Evolutionary conservation across 495 filamentous ascomycete genomes (phyloP), one percentile per base, ranked within the genome.

Genomic region (Xylaria scruposa): DNA sequence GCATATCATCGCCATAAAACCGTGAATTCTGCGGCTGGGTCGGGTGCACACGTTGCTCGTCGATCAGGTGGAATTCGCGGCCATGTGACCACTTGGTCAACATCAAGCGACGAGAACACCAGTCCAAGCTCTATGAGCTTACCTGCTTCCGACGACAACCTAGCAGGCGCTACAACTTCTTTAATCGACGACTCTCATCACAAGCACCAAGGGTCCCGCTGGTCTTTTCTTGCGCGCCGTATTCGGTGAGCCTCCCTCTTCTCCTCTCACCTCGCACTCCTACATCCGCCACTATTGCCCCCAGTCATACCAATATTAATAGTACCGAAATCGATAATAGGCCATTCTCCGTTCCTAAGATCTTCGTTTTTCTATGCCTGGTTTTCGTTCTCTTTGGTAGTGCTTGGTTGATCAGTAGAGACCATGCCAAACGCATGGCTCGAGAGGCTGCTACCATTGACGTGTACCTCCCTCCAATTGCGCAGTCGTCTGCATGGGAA

Each of bases 261-360:
- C 38, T 38, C 15, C 26, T 12, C 72, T 42, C 63, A 60, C 26
- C n/a, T 3, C 17, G 13, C 33, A 21, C 19, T 67, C 53, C 17
- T 42, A 63, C 8, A 24, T 24, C 26, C 13, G 44, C n/a, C 44
- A 64, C 47, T 21, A 44, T 21, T 10, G 19, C 13, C 7, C 40
- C 17, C 31, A 61, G 21, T 70, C 36, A 46, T 38, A 69, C 49
- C 65, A 68, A 58, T 67, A 67, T 78, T 79, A 79, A 79, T 78
- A 65, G 54, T 70, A 64, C 71, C 61, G 33, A 7, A 54, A 36
- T 51, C 49, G 33, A 56, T 61, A 21, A 61, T 75, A 79, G 77
- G 49, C 72, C 65, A 8, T 38, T 74, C 61, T 74, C 77, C 19
- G 31, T 78, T 58, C 73, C 74, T 10, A 78, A 74, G 63, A 10